Conservation (phyloP, 139 green algal species). For the Closterium sp. region DNA sequence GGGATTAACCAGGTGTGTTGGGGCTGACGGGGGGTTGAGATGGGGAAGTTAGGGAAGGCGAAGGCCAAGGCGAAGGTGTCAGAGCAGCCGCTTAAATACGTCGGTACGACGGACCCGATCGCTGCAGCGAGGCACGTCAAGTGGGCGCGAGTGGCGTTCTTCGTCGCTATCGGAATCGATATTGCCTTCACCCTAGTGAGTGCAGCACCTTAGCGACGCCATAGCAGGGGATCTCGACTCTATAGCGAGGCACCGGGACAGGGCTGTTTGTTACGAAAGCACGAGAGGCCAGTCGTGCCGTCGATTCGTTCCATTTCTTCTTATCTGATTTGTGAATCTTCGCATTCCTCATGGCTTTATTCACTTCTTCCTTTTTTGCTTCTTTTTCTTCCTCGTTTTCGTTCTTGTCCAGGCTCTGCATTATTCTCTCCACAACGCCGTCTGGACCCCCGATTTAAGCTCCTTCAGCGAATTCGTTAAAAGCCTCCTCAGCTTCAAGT, state of each 20-base stretch:
- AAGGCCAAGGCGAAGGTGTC: neutral
- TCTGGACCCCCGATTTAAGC: neutral
- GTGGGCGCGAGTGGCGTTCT: neutral
- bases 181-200: neutral
- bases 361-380: too few species aligned
- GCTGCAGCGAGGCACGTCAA: neutral
- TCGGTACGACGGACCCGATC: neutral
- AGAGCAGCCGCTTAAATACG: neutral
- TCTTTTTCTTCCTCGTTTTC: neutral
- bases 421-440: neutral
- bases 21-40: neutral
- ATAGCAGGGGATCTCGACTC: too few species aligned
- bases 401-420: neutral
- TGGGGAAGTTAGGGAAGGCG: neutral
- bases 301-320: too few species aligned
- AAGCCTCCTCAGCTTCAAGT: neutral
- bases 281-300: too few species aligned
- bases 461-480: neutral
- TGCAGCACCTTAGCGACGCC: too few species aligned
- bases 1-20: too few species aligned
- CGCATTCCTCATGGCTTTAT: too few species aligned
- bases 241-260: too few species aligned
- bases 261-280: too few species aligned
- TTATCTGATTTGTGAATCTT: too few species aligned
- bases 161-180: too few species aligned